These are phyloP conservation scores for Basidioascus undulatus DNA, from an alignment of 768 basidiomycete species.

Conservation along the genomic window DNA sequence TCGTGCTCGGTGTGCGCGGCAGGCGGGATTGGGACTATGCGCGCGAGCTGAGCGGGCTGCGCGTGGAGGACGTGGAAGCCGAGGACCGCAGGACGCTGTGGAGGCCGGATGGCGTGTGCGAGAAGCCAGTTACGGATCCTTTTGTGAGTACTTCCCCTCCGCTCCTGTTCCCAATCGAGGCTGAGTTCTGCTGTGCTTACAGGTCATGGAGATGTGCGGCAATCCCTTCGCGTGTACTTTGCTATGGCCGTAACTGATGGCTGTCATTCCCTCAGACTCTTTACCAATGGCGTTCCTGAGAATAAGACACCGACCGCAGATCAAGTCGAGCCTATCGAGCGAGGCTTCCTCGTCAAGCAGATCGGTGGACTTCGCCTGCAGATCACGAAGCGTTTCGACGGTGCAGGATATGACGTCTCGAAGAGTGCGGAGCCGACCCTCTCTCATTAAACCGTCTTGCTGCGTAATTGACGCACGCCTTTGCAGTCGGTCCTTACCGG, in stretches of 20 bases:
- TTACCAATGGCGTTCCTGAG: too few relatives aligned
- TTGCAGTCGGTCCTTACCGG: slow-evolving; percentile 51
- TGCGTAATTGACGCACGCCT: not conserved
- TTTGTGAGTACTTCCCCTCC: too few relatives aligned
- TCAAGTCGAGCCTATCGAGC: too few relatives aligned
- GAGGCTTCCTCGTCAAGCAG: slow-evolving; percentile 55
- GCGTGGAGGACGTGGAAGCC: slow-evolving; percentile 27
- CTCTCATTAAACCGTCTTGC: slow-evolving; percentile 1
- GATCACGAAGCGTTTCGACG: slow-evolving; percentile 55
- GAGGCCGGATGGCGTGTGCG: slow-evolving; percentile 52
- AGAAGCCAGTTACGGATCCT: too few relatives aligned
- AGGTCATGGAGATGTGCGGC: too few relatives aligned
- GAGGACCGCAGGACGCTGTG: slow-evolving; percentile 21
- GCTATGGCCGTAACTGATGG: too few relatives aligned
- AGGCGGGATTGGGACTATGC: slow-evolving; percentile 62
- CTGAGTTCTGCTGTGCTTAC: too few relatives aligned
- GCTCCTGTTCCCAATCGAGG: too few relatives aligned
- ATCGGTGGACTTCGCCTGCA: slow-evolving; percentile 53
- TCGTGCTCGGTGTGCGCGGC: slow-evolving; percentile 43
- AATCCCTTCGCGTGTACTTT: too few relatives aligned
- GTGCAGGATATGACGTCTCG: slow-evolving; percentile 62
- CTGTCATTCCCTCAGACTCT: too few relatives aligned
- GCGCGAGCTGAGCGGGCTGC: slow-evolving; percentile 36
- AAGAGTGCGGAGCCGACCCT: slow-evolving; percentile 31
- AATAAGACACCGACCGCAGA: too few relatives aligned